Percentiles rank a stretch among this genome's conserved stretches.
These are phyloP conservation scores for Coemansia sp. DNA, from an alignment of 192 early-diverging fungal genomes.

Conservation along the genomic window DNA sequence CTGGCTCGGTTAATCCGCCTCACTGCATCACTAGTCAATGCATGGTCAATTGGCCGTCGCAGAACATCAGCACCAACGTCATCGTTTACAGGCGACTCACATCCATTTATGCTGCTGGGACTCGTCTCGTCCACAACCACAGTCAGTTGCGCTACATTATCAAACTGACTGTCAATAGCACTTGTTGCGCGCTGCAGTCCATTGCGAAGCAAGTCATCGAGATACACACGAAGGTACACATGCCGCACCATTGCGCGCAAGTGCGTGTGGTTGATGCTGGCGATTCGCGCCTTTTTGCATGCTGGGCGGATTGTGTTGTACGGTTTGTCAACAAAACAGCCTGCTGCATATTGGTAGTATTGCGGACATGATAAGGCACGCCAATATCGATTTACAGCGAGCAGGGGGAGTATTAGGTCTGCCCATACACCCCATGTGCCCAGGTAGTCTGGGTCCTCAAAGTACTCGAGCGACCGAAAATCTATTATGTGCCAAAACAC, in stretches of 20 bases:
- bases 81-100: neutral
- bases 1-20: neutral
- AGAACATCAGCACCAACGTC: no score
- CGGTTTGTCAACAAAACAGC: neutral
- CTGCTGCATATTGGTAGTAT: slow-evolving; percentile 8
- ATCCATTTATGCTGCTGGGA: neutral
- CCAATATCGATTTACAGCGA: neutral
- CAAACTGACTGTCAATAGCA: neutral
- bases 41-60: neutral
- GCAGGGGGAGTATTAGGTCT: neutral
- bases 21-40: neutral
- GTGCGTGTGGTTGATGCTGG: neutral
- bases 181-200: neutral
- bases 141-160: neutral
- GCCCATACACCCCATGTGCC: slow-evolving; percentile 1
- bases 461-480: neutral
- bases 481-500: slow-evolving; percentile 1
- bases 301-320: neutral
- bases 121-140: neutral
- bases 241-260: neutral
- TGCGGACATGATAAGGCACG: neutral
- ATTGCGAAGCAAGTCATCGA: neutral
- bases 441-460: slow-evolving; percentile 4
- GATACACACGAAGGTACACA: neutral
- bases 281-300: neutral